A percentile compares a stretch with the other conserved stretches of the same genome.
These are phyloP conservation scores for Sugiyamaella japonica DNA, from an alignment of 1,139 yeast species.

Conservation along the genomic window DNA sequence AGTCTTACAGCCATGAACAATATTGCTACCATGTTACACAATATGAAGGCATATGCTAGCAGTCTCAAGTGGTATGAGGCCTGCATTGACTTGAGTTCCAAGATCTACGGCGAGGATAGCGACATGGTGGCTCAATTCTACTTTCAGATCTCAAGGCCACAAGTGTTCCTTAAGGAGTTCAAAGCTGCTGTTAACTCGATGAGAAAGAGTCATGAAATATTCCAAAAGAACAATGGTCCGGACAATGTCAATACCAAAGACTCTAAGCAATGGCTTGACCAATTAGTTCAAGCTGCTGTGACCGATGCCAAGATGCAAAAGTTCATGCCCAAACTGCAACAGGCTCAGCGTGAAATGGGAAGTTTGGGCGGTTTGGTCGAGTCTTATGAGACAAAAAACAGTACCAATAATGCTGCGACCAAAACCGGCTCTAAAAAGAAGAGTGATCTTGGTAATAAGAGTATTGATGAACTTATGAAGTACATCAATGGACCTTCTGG, in stretches of 20 bases:
- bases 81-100: constrained; percentile 49
- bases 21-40: constrained; percentile 61
- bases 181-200: constrained; percentile 57
- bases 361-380: background rate
- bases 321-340: constrained; percentile 15
- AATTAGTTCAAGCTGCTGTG: constrained; percentile 44
- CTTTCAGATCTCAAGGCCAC: constrained; percentile 67
- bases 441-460: constrained; percentile 31
- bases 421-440: constrained; percentile 14
- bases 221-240: constrained; percentile 59
- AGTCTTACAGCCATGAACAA: constrained; percentile 64
- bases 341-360: constrained; percentile 1
- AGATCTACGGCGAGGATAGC: constrained; percentile 57
- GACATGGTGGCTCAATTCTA: constrained; percentile 59
- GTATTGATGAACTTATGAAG: constrained; percentile 39
- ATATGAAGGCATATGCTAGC: constrained; percentile 49
- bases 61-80: constrained; percentile 53
- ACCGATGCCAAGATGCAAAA: constrained; percentile 30
- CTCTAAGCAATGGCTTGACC: constrained; percentile 60
- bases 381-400: background rate
- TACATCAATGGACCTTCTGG: constrained; percentile 38
- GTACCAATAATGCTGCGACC: background rate
- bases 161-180: constrained; percentile 54
- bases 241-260: constrained; percentile 64
- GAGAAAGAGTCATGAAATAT: constrained; percentile 53